Evolutionary conservation across 2,329 filamentous ascomycete genomes (phyloP), one percentile per base, ranked within the genome.

Genomic region (Fusarium pseudograminearum): DNA sequence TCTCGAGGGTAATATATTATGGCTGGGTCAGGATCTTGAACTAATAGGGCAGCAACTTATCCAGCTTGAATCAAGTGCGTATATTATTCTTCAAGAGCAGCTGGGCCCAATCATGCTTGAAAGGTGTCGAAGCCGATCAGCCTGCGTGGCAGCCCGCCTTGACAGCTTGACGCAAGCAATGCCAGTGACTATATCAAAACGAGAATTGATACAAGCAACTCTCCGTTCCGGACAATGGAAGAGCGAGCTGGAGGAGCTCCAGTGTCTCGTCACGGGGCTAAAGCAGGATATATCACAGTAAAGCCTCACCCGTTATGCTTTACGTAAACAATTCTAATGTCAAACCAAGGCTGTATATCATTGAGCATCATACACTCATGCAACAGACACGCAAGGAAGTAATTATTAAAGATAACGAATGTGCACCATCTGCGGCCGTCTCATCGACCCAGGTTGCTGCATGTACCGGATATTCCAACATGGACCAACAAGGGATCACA

Each of bases 161-260:
- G 18, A n/a, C 9, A 50, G 12, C 1, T 24, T 67, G 8, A 56
- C 61, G 12, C 20, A 20, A 1, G 15, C 5, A 2, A 26, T 67
- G 20, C 46, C 56, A 15, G 11, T 0, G 0, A 33, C 1, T 16
- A 4, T 15, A 2, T 38, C 24, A 6, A 58, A 14, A 16, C 26
- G 20, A 9, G 10, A 38, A 18, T 4, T 18, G 0, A 12, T 67
- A 10, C 20, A 16, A 2, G 22, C 5, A 0, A 20, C 41, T 0
- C 26, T 60, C 12, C 40, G 16, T 9, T 69, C 63, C 0, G 16
- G 46, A 2, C 54, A 46, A n/a, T 69, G 65, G 58, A 67, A 67
- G 7, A 7, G 9, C 0, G 54, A 64, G 2, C 16, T 67, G 1
- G 38, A 22, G 2, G 65, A 64, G 1, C 54, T 69, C 9, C 34